Percentiles rank a stretch among this genome's conserved stretches.
phyloP scores from a whole-genome alignment of 2,329 filamentous ascomycete genomes.

The Fusarium nelsonii region DNA sequence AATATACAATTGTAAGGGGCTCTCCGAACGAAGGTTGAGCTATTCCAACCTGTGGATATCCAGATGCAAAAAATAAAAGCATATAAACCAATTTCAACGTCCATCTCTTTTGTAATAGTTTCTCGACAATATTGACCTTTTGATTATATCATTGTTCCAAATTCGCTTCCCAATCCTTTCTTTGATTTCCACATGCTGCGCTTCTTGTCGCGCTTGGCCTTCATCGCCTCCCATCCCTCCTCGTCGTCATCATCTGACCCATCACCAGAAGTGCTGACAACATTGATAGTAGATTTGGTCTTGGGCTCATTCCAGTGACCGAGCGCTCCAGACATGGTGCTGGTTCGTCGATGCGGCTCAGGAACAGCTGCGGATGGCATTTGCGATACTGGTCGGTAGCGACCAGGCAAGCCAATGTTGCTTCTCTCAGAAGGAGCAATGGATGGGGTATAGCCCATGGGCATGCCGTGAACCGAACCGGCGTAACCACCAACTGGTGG shows the following conservation, averaged over 20 bases:
- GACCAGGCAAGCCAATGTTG: slow-evolving; percentile 88
- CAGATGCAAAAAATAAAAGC: slow-evolving; percentile 47
- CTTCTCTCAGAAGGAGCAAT: slow-evolving; percentile 97
- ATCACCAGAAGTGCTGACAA: slow-evolving; percentile 55
- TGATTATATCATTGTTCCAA: slow-evolving; percentile 61
- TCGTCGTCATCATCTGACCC: slow-evolving; percentile 71
- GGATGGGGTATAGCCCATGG: slow-evolving; percentile 81
- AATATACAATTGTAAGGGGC: slow-evolving; percentile 48
- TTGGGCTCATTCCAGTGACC: slow-evolving; percentile 51
- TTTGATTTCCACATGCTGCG: slow-evolving; percentile 74
- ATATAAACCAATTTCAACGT: slow-evolving; percentile 48
- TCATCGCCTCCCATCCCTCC: slow-evolving; percentile 77
- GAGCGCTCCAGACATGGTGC: slow-evolving; percentile 53
- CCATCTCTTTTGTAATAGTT: slow-evolving; percentile 41
- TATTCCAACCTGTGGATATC: slow-evolving; percentile 44
- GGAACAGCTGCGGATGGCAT: slow-evolving; percentile 55
- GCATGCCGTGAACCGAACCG: slow-evolving; percentile 52
- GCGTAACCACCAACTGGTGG: slow-evolving; percentile 56
- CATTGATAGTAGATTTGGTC: slow-evolving; percentile 54
- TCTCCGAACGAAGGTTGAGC: slow-evolving; percentile 34
- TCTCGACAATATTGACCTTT: slow-evolving; percentile 26
- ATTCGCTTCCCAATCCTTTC: slow-evolving; percentile 64
- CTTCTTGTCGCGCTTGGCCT: slow-evolving; percentile 76
- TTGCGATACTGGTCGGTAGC: slow-evolving; percentile 90
- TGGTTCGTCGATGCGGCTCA: slow-evolving; percentile 50